Conservation (phyloP, 345 rosid species). For the Aegle marmelos region DNA sequence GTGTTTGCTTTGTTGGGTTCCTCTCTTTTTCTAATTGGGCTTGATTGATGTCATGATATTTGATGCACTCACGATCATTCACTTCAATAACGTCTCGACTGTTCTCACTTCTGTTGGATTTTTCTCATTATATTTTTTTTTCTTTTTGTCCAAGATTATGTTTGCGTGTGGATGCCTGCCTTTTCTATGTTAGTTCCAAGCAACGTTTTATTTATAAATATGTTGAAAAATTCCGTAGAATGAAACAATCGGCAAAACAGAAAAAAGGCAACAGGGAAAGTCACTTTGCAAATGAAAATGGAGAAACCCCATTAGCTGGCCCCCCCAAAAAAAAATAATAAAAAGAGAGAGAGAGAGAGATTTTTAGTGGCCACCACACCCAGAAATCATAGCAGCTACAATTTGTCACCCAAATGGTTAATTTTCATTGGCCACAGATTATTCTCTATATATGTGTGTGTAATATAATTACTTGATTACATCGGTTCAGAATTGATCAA, state of each 20-base stretch:
- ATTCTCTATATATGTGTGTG: too few species aligned
- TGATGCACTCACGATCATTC: background rate
- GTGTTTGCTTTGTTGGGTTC: background rate
- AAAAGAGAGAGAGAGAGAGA: background rate
- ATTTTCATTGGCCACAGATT: too few species aligned
- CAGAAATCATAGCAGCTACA: background rate
- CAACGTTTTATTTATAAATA: too few species aligned
- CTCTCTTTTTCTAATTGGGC: background rate
- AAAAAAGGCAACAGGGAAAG: constrained; percentile 11
- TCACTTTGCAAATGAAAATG: background rate
- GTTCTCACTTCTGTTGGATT: background rate
- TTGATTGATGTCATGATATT: too few species aligned
- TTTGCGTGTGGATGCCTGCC: too few species aligned
- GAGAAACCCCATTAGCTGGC: background rate
- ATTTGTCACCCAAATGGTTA: background rate
- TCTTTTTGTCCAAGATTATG: too few species aligned
- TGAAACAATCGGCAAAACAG: background rate
- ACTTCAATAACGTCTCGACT: background rate
- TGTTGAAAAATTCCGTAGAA: background rate
- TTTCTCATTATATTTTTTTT: background rate
- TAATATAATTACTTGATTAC: too few species aligned
- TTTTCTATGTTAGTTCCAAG: too few species aligned
- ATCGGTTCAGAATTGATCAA: too few species aligned
- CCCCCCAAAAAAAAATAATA: too few species aligned
- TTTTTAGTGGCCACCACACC: constrained; percentile 10